Conservation (phyloP, 345 rosid genomes). For the Luvunga scandens region DNA sequence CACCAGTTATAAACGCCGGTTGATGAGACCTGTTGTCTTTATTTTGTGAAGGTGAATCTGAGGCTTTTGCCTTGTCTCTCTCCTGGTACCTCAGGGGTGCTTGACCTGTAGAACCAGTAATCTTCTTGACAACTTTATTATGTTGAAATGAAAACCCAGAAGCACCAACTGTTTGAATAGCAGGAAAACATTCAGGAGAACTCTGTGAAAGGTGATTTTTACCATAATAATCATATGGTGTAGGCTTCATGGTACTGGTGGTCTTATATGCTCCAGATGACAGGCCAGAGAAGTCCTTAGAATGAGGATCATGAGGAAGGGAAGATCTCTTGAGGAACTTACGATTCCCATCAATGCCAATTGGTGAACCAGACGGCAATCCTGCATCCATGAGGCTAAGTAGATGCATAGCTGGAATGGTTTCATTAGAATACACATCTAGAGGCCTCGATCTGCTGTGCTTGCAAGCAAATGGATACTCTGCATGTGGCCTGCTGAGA, state of each 20-base stretch:
- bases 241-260: conserved; percentile 30
- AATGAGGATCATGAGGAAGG: conserved; percentile 39
- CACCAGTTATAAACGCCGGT: conserved; percentile 22
- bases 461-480: conserved; percentile 48
- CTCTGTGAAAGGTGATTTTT: conserved; percentile 37
- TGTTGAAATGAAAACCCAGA: conserved; percentile 53
- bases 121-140: conserved; percentile 37
- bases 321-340: conserved; percentile 47
- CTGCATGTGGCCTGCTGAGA: conserved; percentile 29
- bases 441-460: conserved; percentile 45
- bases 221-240: conserved; percentile 33
- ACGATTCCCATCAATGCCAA: conserved; percentile 40
- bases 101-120: conserved; percentile 30
- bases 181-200: conserved; percentile 29
- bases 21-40: conserved; percentile 34
- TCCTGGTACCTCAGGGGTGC: conserved; percentile 43
- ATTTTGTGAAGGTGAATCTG: conserved; percentile 28
- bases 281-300: conserved; percentile 42
- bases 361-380: conserved; percentile 42
- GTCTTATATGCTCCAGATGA: conserved; percentile 40
- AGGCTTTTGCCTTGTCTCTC: conserved; percentile 43
- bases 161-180: conserved; percentile 40
- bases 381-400: conserved; percentile 92
- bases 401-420: conserved; percentile 88
- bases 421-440: conserved; percentile 64